Base-by-base conservation (phyloP, 139 green algal species). In the Pseudopediastrum boryanum region DNA sequence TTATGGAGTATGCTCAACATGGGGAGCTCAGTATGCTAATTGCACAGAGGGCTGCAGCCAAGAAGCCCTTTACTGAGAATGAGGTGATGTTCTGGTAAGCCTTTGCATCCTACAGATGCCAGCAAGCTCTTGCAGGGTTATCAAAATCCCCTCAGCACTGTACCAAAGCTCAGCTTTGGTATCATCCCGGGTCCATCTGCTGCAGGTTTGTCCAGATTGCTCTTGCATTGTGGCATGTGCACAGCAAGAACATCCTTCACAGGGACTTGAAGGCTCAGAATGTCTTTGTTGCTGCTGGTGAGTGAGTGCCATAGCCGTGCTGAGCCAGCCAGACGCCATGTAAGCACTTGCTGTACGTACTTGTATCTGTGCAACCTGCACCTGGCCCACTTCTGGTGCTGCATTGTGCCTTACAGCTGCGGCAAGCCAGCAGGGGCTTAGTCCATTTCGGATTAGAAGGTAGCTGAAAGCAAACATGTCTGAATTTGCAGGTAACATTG, bases 81-180 rank as follows among this genome's bases (percentile, higher is more conserved):
- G 85, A 94, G 25, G 87, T 95, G 54, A 94, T 96, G 92, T 85
- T 92, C 64, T 87, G 74, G 65, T 83, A 50, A 42, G 84, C 62
- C n/a, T n/a, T n/a, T n/a, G n/a, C n/a, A n/a, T n/a, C n/a, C n/a
- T n/a, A n/a, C n/a, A n/a, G n/a, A n/a, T n/a, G n/a, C n/a, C n/a
- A n/a, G n/a, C n/a, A n/a, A n/a, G n/a, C n/a, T n/a, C n/a, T n/a
- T n/a, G n/a, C n/a, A n/a, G n/a, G n/a, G n/a, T n/a, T n/a, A n/a
- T n/a, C n/a, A n/a, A n/a, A n/a, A n/a, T n/a, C n/a, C n/a, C n/a
- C n/a, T n/a, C 48, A 16, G 19, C 48, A 19, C n/a, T 25, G 54
- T 6, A 7, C 71, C 27, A 64, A 76, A 39, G 50, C 65, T 82
- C 23, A 78, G 84, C 48, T 59, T 66, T 25, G 7, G 8, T 25